Percentiles rank a stretch among this genome's conserved stretches.
These are phyloP conservation scores for Pichia pseudocactophila DNA, from an alignment of 805 yeast genomes.

Conservation along the genomic window DNA sequence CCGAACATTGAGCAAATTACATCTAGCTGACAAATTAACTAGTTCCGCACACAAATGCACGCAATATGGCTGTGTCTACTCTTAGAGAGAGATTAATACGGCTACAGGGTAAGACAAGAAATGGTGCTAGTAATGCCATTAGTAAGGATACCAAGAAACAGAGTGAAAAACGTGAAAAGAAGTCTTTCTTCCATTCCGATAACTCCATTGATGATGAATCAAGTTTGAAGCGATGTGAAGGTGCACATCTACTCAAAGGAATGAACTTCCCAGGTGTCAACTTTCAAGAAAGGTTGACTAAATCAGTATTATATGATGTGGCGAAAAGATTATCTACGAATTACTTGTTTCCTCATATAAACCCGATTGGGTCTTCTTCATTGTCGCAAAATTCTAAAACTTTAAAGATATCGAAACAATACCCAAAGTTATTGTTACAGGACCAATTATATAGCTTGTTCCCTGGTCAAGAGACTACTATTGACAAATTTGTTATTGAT, in stretches of 20 bases:
- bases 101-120: constrained; percentile 2
- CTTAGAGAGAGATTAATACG: constrained; percentile 2
- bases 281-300: background rate
- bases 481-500: constrained; percentile 1
- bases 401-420: constrained; percentile 3
- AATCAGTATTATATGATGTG: background rate
- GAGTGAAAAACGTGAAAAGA: background rate
- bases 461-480: constrained; percentile 1
- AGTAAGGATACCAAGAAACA: background rate
- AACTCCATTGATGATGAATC: background rate
- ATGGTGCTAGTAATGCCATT: background rate
- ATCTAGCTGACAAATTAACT: background rate
- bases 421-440: constrained; percentile 4
- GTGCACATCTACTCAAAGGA: background rate
- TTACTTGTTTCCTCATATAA: constrained; percentile 4
- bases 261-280: constrained; percentile 3
- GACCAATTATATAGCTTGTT: constrained; percentile 7
- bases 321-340: background rate
- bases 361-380: background rate
- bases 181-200: constrained; percentile 3
- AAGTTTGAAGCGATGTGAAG: background rate
- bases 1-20: background rate
- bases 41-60: background rate
- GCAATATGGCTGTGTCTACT: background rate
- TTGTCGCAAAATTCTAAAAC: constrained; percentile 7